Conservation (phyloP, 1,284 basidiomycete genomes). For the Amylostereum areolatum region DNA sequence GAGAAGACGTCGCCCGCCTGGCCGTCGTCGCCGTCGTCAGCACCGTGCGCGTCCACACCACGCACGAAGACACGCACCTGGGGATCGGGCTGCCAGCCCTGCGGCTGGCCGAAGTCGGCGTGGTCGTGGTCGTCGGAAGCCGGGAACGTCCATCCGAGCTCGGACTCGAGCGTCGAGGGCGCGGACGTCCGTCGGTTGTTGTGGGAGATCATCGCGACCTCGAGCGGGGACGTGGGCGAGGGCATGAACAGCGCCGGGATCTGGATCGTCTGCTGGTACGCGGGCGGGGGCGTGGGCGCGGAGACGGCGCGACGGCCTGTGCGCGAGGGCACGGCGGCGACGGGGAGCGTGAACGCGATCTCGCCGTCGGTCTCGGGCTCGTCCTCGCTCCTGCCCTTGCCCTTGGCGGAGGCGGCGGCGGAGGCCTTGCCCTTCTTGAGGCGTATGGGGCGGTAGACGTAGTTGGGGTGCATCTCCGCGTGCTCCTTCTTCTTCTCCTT, state of each 20-base stretch:
- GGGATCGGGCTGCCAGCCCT: conserved; percentile 31
- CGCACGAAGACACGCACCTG: conserved; percentile 14
- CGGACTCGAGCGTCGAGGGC: conserved; percentile 30
- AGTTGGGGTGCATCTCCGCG: conserved; percentile 62
- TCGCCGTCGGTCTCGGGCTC: conserved; percentile 41
- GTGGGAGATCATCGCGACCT: conserved; percentile 46
- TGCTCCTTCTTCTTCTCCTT: conserved; percentile 56
- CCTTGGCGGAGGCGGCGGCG: conserved; percentile 36
- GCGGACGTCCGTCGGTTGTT: conserved; percentile 37
- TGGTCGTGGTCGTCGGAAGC: conserved; percentile 20
- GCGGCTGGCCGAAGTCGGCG: conserved; percentile 27
- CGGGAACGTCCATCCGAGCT: conserved; percentile 25
- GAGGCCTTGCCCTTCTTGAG: conserved; percentile 46
- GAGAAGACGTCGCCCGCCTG: conserved; percentile 44
- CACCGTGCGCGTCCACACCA: background rate
- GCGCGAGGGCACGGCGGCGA: conserved; percentile 26
- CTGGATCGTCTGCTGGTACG: conserved; percentile 47
- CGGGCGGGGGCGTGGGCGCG: conserved; percentile 29
- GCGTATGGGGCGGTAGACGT: conserved; percentile 71
- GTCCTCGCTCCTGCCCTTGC: conserved; percentile 32
- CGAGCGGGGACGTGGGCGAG: conserved; percentile 57
- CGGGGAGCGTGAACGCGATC: conserved; percentile 53
- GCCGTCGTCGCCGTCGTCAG: conserved; percentile 26
- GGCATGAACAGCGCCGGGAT: conserved; percentile 60
- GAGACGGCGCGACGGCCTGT: conserved; percentile 24